These are phyloP conservation scores for Hypoxylon perforatum DNA, from an alignment of 495 filamentous ascomycete species.

Conservation along the genomic window DNA sequence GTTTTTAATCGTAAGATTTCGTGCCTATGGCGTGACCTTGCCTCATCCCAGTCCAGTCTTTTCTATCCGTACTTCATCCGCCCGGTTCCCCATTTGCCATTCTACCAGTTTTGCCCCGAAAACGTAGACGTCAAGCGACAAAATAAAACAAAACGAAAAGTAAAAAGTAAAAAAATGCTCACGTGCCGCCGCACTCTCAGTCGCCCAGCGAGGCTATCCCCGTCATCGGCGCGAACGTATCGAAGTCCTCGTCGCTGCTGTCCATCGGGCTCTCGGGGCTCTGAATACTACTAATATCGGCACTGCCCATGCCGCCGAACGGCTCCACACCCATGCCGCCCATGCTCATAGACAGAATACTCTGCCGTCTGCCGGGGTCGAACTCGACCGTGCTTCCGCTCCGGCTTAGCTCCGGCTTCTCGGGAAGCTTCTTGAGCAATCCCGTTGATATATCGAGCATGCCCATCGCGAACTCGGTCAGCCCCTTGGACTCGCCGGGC, in stretches of 20 bases:
- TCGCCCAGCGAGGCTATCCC: conserved; percentile 45
- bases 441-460: conserved; percentile 74
- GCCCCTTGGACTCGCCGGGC: conserved; percentile 70
- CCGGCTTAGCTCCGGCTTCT: conserved; percentile 63
- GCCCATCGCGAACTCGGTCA: conserved; percentile 80
- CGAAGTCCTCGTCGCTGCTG: conserved; percentile 57
- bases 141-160: conserved; percentile 6
- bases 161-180: conserved; percentile 14
- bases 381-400: conserved; percentile 57
- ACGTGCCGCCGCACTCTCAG: conserved; percentile 14
- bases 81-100: conserved; percentile 20
- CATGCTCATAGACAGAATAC: conserved; percentile 45
- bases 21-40: conserved; percentile 49
- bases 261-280: conserved; percentile 55
- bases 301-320: conserved; percentile 49
- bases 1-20: conserved; percentile 45
- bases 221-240: conserved; percentile 43
- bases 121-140: too few species aligned
- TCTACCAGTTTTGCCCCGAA: too few species aligned
- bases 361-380: conserved; percentile 52
- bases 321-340: conserved; percentile 30
- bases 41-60: conserved; percentile 38
- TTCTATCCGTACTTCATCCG: conserved; percentile 40
- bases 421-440: conserved; percentile 64
- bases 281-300: conserved; percentile 55